These are phyloP conservation scores for Eucalyptus microcorys DNA, from an alignment of 345 rosid genomes.

Conservation along the genomic window DNA sequence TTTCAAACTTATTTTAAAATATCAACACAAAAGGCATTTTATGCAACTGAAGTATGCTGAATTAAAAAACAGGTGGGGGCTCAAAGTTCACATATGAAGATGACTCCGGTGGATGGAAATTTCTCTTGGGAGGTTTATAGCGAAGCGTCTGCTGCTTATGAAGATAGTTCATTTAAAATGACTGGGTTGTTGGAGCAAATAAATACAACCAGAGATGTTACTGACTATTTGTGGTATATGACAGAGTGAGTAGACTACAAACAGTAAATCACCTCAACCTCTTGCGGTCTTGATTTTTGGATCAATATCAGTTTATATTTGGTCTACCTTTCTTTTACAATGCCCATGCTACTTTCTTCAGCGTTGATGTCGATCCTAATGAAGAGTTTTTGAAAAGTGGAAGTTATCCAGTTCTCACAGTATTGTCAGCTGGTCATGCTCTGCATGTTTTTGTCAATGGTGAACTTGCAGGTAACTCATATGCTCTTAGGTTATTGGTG, in stretches of 20 bases:
- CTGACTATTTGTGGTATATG: constrained; percentile 95
- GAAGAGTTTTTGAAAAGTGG: constrained; percentile 60
- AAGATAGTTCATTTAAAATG: constrained; percentile 57
- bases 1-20: background rate
- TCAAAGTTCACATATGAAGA: constrained; percentile 79
- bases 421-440: constrained; percentile 91
- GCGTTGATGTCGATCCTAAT: constrained; percentile 26
- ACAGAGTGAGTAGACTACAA: constrained; percentile 70
- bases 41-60: background rate
- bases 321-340: background rate
- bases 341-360: background rate
- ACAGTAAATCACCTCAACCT: background rate
- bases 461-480: constrained; percentile 51
- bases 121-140: constrained; percentile 89
- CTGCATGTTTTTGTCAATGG: constrained; percentile 88
- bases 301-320: background rate
- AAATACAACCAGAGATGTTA: constrained; percentile 76
- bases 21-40: background rate
- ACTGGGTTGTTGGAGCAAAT: constrained; percentile 94
- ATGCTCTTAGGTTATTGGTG: background rate
- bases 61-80: constrained; percentile 57
- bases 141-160: constrained; percentile 53
- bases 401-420: constrained; percentile 39
- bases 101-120: constrained; percentile 67
- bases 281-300: background rate